These are phyloP conservation scores for Citeromyces siamensis DNA, from an alignment of 1,139 yeast genomes.

Conservation along the genomic window DNA sequence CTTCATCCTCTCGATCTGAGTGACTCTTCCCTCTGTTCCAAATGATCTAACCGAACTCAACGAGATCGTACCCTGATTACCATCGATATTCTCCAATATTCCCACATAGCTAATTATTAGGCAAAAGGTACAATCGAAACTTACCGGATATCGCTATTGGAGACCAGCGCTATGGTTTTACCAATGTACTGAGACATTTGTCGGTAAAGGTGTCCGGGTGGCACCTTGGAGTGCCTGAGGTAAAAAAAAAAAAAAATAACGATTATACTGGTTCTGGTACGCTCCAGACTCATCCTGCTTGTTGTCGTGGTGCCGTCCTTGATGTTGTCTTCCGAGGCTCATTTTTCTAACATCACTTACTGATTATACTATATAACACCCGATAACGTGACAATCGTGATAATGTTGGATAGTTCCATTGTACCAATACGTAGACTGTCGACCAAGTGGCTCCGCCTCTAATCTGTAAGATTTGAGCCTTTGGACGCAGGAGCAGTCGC, in stretches of 20 bases:
- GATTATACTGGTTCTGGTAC: no score
- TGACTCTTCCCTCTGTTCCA: slow-evolving; percentile 89
- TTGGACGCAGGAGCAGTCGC: no score
- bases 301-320: no score
- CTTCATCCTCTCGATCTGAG: slow-evolving; percentile 61
- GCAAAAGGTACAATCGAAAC: slow-evolving; percentile 10
- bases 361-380: no score
- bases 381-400: no score
- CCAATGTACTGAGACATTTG: slow-evolving; percentile 32
- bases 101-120: slow-evolving; percentile 58
- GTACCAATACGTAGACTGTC: no score
- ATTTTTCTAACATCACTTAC: no score
- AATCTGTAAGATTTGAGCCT: no score
- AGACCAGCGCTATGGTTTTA: slow-evolving; percentile 79
- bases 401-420: no score
- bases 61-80: slow-evolving; percentile 86
- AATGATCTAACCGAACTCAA: slow-evolving; percentile 70
- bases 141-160: slow-evolving; percentile 69
- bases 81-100: slow-evolving; percentile 71
- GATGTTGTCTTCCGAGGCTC: no score
- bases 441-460: no score
- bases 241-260: not conserved
- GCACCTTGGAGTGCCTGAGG: slow-evolving; percentile 4
- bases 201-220: slow-evolving; percentile 2
- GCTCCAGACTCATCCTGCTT: no score